Conservation (phyloP, 1,284 basidiomycete species). For the Cutaneotrichosporon mucoides region DNA sequence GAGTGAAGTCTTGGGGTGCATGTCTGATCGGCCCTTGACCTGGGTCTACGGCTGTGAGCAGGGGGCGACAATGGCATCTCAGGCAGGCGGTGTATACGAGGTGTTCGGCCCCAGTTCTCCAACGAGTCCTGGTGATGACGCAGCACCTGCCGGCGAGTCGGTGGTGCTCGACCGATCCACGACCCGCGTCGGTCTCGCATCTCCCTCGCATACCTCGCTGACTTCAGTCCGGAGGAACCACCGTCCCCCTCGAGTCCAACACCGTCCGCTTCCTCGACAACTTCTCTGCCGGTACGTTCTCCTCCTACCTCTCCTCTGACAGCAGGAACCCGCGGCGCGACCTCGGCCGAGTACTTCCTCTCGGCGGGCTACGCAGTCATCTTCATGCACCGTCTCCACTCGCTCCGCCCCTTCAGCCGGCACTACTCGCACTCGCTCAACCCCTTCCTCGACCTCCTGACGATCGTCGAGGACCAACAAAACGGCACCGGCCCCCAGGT, state of each 20-base stretch:
- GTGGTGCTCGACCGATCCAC: too few species aligned
- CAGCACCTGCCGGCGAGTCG: too few species aligned
- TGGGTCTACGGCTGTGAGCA: too few species aligned
- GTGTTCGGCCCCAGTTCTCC: too few species aligned
- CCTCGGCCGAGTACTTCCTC: constrained; percentile 96
- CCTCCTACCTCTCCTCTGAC: constrained; percentile 2
- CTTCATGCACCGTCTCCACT: constrained; percentile 96
- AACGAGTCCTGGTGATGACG: too few species aligned
- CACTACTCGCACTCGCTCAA: constrained; percentile 98
- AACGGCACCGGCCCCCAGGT: constrained; percentile 28
- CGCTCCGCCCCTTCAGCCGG: constrained; percentile 90
- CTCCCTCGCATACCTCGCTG: neutral
- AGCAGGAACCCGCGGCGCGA: constrained; percentile 87
- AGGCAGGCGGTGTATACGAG: too few species aligned
- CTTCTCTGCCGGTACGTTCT: constrained; percentile 83
- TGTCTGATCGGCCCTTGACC: too few species aligned
- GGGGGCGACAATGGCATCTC: too few species aligned
- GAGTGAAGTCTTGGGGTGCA: too few species aligned
- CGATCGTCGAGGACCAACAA: constrained; percentile 50
- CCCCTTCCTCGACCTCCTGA: constrained; percentile 94
- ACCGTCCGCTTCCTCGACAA: constrained; percentile 99
- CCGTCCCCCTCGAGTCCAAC: constrained; percentile 90
- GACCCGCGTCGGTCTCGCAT: too few species aligned
- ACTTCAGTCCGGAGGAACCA: constrained; percentile 84
- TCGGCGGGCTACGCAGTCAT: constrained; percentile 90